Base-by-base conservation (phyloP, 2,329 filamentous ascomycete species). In the Exophiala phaeomuriformis region DNA sequence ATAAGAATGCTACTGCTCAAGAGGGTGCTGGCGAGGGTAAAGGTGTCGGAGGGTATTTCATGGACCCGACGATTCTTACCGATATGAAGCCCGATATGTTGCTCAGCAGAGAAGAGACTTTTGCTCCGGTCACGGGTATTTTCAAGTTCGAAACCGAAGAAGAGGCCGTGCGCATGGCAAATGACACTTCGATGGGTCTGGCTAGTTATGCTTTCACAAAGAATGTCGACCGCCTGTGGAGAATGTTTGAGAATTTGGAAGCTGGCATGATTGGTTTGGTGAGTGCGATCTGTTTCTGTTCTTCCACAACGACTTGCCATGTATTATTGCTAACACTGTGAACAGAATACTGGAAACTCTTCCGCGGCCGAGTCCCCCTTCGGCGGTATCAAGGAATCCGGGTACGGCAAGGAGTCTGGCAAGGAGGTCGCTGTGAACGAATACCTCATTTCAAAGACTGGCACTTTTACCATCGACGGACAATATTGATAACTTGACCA, bases 121-220 rank as follows among this genome's bases (percentile, higher is more conserved):
- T 87, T 61, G 82, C 80, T 0, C 83, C 83, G 0, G 75, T 86
- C 33, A 73, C 77, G 28, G 82, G 82, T 0, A 67, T 87, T 47
- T 83, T 83, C 62, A 75, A 75, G 52, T 86, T 87, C 58, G 78
- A 84, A 28, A 81, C 76, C 0, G 84, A 86, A 61, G 80, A 84
- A 1, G 80, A 86, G 63, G 83, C 72, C 3, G 77, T 85, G 2
- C 68, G 73, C 51, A 56, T 51, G 58, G 61, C 61, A 9, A 63
- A 63, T 40, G 52, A 63, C 12, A 63, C 61, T 3, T 51, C 43
- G 30, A 63, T 63, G 61, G 61, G 61, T 8, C 47, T 63, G 37
- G 83, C 83, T 5, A 82, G 79, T 37, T 86, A 86, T 62, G 80
- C 80, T 56, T 85, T 85, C 67, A 86, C 83, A 0, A 84, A 83